Evolutionary conservation across 768 basidiomycete species (phyloP).

Genomic region (Hydnum rufescens): DNA sequence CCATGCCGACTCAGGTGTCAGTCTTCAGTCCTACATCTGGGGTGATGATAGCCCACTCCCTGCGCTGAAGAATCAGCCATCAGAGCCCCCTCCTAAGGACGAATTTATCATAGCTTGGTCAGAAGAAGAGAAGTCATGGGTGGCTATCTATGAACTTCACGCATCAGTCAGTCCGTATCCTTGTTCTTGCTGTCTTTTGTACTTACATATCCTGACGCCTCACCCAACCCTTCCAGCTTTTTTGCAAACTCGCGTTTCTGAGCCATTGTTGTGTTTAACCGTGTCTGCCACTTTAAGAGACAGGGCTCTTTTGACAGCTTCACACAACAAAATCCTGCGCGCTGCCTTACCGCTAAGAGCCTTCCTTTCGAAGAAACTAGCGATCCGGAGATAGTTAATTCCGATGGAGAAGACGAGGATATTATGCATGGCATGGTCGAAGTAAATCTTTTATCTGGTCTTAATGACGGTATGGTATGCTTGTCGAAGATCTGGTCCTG

Average conservation of each 20-base stretch:
- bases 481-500: no score
- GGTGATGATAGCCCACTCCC: slow-evolving; percentile 30
- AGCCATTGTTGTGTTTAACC: slow-evolving; percentile 72
- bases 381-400: slow-evolving; percentile 16
- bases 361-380: slow-evolving; percentile 15
- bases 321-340: slow-evolving; percentile 12
- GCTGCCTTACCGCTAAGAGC: slow-evolving; percentile 15
- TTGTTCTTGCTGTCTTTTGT: not conserved
- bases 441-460: slow-evolving; percentile 44
- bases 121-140: slow-evolving; percentile 38
- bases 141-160: slow-evolving; percentile 59
- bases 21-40: slow-evolving; percentile 55
- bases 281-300: slow-evolving; percentile 77
- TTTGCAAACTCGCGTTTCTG: slow-evolving; percentile 40
- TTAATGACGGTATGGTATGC: slow-evolving; percentile 32
- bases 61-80: slow-evolving; percentile 14
- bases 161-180: slow-evolving; percentile 57
- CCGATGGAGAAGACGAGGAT: slow-evolving; percentile 19
- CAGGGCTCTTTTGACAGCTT: slow-evolving; percentile 34
- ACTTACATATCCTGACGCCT: not conserved
- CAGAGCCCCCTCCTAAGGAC: slow-evolving; percentile 19
- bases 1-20: slow-evolving; percentile 47
- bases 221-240: slow-evolving; percentile 38
- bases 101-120: slow-evolving; percentile 51
- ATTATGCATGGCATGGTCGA: slow-evolving; percentile 36